phyloP scores from a whole-genome alignment of 495 filamentous ascomycete genomes.

The Neurospora tetrasperma region DNA sequence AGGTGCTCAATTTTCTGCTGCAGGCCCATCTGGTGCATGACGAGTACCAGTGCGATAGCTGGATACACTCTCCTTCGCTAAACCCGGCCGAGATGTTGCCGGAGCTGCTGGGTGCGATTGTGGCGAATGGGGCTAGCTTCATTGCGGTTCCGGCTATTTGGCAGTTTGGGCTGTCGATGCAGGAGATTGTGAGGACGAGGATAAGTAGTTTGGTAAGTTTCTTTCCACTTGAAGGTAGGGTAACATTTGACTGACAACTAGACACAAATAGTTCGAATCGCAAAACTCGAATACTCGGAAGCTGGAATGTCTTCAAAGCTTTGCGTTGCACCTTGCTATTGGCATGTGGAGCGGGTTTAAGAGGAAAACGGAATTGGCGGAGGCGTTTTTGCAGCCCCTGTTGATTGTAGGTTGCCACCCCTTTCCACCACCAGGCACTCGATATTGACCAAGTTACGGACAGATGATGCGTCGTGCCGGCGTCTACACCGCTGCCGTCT shows the following conservation, averaged over 20 bases:
- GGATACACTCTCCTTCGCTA: conserved; percentile 13
- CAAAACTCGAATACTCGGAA: conserved; percentile 45
- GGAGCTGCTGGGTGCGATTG: conserved; percentile 39
- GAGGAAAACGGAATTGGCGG: conserved; percentile 50
- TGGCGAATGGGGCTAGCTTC: conserved; percentile 41
- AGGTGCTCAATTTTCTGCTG: conserved; percentile 16
- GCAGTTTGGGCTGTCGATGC: conserved; percentile 48
- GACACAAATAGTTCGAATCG: conserved; percentile 31
- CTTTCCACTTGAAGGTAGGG: background rate
- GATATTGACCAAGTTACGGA: background rate
- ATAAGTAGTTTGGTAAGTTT: conserved; percentile 26
- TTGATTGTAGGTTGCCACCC: conserved; percentile 22
- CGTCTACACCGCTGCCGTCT: conserved; percentile 6
- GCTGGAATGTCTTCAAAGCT: conserved; percentile 41
- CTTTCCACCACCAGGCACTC: background rate
- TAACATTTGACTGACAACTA: background rate
- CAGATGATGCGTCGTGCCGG: conserved; percentile 32
- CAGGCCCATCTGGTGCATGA: conserved; percentile 13
- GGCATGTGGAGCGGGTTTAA: conserved; percentile 53
- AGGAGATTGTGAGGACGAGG: conserved; percentile 41
- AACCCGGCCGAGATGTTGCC: conserved; percentile 19
- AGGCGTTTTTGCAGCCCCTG: conserved; percentile 43
- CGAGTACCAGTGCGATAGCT: conserved; percentile 13
- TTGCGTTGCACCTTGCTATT: conserved; percentile 38
- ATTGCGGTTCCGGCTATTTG: conserved; percentile 40